Evolutionary conservation across 2,329 filamentous ascomycete species (phyloP).

Genomic region (Exophiala calicioides): DNA sequence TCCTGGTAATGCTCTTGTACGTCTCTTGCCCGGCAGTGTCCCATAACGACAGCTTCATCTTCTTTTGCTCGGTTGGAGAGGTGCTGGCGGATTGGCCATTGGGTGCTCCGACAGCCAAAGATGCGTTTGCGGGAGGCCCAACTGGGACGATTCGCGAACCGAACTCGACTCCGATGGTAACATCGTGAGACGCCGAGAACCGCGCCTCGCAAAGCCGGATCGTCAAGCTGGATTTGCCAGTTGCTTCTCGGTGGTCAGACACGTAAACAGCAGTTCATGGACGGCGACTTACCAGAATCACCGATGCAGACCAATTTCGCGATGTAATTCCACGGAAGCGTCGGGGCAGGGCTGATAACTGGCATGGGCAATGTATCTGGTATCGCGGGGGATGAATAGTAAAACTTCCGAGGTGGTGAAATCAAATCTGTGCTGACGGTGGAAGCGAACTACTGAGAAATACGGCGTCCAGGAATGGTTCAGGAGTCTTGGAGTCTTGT

Average conservation of each 20-base stretch:
- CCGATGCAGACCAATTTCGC: slow-evolving; percentile 98
- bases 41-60: slow-evolving; percentile 66
- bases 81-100: slow-evolving; percentile 10
- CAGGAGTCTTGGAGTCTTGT: too few species aligned
- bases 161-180: slow-evolving; percentile 96
- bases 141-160: slow-evolving; percentile 90
- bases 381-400: not conserved
- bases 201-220: slow-evolving; percentile 95
- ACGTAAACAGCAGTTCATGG: not conserved
- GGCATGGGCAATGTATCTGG: not conserved
- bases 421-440: too few species aligned
- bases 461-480: too few species aligned
- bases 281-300: slow-evolving; percentile 71
- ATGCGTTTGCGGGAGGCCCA: slow-evolving; percentile 72
- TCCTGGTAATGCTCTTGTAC: slow-evolving; percentile 93
- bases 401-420: not conserved
- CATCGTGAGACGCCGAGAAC: slow-evolving; percentile 91
- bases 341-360: slow-evolving; percentile 25
- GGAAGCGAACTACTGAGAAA: too few species aligned
- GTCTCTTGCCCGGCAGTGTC: slow-evolving; percentile 97
- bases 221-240: slow-evolving; percentile 88
- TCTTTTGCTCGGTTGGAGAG: slow-evolving; percentile 29
- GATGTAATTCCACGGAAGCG: slow-evolving; percentile 92
- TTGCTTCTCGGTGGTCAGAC: slow-evolving; percentile 19
- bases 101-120: slow-evolving; percentile 55